phyloP scores from a whole-genome alignment of 345 rosid species.

The Rhizophora mangle region DNA sequence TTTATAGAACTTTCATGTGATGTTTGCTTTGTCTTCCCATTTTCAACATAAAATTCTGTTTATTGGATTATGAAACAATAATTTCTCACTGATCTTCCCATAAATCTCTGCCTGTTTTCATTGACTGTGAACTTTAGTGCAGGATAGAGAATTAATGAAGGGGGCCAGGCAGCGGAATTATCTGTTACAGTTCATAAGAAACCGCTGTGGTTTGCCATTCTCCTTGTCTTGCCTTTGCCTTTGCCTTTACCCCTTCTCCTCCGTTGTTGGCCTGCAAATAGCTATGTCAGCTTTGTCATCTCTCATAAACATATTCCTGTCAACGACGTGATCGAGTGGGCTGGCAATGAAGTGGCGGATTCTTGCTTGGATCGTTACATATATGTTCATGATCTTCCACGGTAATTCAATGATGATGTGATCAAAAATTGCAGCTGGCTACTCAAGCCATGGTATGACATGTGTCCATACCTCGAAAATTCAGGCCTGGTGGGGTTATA shows the following conservation, averaged over 20 bases:
- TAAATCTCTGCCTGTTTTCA: no score
- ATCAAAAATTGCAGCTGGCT: conserved; percentile 10
- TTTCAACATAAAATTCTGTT: no score
- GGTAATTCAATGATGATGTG: conserved; percentile 11
- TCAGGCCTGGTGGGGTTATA: not conserved
- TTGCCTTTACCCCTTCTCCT: not conserved
- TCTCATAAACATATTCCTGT: not conserved
- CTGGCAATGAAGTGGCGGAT: not conserved
- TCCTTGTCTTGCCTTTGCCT: not conserved
- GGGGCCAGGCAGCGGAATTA: not conserved
- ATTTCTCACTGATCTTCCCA: no score
- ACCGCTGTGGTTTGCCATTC: conserved; percentile 8
- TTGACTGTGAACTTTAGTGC: no score
- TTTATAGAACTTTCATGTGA: no score
- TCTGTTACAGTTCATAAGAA: not conserved
- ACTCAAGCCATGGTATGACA: conserved; percentile 5
- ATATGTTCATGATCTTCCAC: conserved; percentile 20
- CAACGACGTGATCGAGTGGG: not conserved
- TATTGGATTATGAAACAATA: no score
- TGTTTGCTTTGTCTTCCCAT: no score
- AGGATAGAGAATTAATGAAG: no score
- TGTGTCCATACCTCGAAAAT: conserved; percentile 19
- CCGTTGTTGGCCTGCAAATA: not conserved
- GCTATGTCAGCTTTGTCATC: not conserved
- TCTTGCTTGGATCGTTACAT: conserved; percentile 19